phyloP scores from a whole-genome alignment of 2,329 filamentous ascomycete species.

The Basipetospora chlamydospora region DNA sequence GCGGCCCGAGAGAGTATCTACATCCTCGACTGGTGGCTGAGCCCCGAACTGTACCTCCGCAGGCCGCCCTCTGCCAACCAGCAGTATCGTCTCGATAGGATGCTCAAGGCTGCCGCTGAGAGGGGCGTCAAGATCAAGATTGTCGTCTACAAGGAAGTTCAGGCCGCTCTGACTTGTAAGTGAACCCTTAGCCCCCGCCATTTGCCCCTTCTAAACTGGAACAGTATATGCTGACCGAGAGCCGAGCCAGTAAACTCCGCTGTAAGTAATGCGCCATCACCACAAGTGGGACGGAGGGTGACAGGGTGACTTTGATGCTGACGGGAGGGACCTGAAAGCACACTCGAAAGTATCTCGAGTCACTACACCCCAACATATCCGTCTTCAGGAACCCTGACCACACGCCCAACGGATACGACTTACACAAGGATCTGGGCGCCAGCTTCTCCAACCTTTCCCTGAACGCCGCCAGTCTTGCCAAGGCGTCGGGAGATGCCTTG shows the following conservation, averaged over 20 bases:
- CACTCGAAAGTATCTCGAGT: constrained; percentile 67
- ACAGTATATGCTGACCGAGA: too few relatives aligned
- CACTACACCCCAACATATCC: constrained; percentile 66
- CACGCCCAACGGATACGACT: constrained; percentile 53
- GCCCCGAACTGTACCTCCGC: constrained; percentile 74
- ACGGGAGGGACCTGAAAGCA: constrained; percentile 43
- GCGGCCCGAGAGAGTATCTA: constrained; percentile 64
- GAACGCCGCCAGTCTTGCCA: constrained; percentile 40
- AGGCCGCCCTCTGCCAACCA: constrained; percentile 71
- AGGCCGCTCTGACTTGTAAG: constrained; percentile 65
- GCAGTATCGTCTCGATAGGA: constrained; percentile 67
- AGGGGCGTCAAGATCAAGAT: constrained; percentile 73
- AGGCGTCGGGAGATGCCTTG: constrained; percentile 56
- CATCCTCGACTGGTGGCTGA: constrained; percentile 86
- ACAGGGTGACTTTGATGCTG: too few relatives aligned
- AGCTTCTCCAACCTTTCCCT: constrained; percentile 32
- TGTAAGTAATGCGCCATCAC: constrained; percentile 1
- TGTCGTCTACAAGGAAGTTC: constrained; percentile 87
- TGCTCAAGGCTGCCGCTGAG: constrained; percentile 70
- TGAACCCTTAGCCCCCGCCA: too few relatives aligned
- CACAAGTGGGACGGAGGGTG: too few relatives aligned
- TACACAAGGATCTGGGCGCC: constrained; percentile 54
- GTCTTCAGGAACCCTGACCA: constrained; percentile 90
- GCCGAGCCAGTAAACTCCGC: constrained; percentile 13
- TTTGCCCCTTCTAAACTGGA: too few relatives aligned